phyloP scores from a whole-genome alignment of 208 protist species.

The Trypanosoma vivax region DNA sequence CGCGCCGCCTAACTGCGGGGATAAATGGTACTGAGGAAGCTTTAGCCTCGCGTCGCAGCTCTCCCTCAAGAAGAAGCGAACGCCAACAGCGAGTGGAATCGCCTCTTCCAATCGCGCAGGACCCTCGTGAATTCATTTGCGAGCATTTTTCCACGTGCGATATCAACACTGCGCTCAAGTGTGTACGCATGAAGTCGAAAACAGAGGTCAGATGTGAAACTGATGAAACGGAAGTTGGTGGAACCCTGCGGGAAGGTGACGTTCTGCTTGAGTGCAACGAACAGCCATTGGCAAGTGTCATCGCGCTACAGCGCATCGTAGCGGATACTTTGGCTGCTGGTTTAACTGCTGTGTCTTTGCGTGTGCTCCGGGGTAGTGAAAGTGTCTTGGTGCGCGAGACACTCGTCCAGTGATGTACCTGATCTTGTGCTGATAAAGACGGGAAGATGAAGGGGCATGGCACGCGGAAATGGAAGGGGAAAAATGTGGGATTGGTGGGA shows the following conservation, averaged over 20 bases:
- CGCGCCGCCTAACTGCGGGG: background rate
- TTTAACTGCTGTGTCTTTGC: background rate
- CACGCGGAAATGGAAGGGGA: background rate
- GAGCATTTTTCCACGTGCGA: conserved; percentile 6
- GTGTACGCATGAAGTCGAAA: background rate
- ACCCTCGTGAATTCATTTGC: background rate
- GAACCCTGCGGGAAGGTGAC: conserved; percentile 1
- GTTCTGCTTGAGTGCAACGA: conserved; percentile 8
- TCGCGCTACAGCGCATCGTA: background rate
- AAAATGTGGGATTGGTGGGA: background rate
- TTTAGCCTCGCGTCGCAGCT: background rate
- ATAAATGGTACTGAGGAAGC: background rate
- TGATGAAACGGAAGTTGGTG: background rate
- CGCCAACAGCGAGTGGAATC: too few species aligned
- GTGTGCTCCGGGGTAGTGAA: conserved; percentile 1
- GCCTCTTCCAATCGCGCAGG: too few species aligned
- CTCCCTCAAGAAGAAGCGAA: background rate
- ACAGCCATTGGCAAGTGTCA: background rate
- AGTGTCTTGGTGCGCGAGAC: conserved; percentile 3
- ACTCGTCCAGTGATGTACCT: background rate
- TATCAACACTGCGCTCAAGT: conserved; percentile 10
- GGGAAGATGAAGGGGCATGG: too few species aligned
- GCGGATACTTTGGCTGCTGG: background rate
- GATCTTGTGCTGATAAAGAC: background rate
- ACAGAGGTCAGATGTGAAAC: too few species aligned